A percentile compares a stretch with the other conserved stretches of the same genome.
phyloP scores from a whole-genome alignment of 805 yeast genomes.

The Cyberlindnera euphorbiae region DNA sequence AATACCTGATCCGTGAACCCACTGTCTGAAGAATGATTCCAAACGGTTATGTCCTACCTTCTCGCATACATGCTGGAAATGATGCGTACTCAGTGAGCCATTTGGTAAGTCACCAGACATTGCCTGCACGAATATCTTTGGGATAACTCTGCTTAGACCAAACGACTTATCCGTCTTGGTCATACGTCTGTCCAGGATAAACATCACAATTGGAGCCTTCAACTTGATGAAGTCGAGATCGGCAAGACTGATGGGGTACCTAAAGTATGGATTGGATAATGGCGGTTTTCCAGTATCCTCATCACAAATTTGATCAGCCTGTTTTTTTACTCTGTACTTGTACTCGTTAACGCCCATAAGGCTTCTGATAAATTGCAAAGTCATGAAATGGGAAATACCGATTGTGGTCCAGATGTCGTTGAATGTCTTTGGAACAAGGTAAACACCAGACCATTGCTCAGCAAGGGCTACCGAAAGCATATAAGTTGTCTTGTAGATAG shows the following conservation, averaged over 20 bases:
- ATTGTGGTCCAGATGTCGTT: slow-evolving; percentile 86
- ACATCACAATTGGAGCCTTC: slow-evolving; percentile 82
- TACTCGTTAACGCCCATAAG: slow-evolving; percentile 84
- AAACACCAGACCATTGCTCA: slow-evolving; percentile 90
- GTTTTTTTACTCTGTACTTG: slow-evolving; percentile 61
- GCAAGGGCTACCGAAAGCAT: slow-evolving; percentile 66
- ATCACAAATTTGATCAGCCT: slow-evolving; percentile 62
- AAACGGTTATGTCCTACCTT: slow-evolving; percentile 84
- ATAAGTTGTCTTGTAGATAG: slow-evolving; percentile 67
- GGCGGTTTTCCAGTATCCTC: slow-evolving; percentile 79
- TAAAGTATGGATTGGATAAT: slow-evolving; percentile 62
- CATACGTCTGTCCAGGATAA: slow-evolving; percentile 85
- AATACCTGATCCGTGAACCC: slow-evolving; percentile 87
- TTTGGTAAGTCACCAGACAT: slow-evolving; percentile 90
- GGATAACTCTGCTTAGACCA: slow-evolving; percentile 86
- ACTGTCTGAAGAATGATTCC: slow-evolving; percentile 82
- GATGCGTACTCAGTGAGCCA: slow-evolving; percentile 72
- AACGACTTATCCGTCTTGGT: slow-evolving; percentile 93
- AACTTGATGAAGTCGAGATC: slow-evolving; percentile 68
- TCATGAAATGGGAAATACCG: slow-evolving; percentile 84
- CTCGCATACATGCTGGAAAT: slow-evolving; percentile 92
- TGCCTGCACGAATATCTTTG: slow-evolving; percentile 86
- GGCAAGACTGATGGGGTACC: slow-evolving; percentile 56
- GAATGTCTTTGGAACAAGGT: slow-evolving; percentile 73
- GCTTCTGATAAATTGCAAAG: slow-evolving; percentile 58